A percentile compares a stretch with the other conserved stretches of the same genome.
These are phyloP conservation scores for Cunninghamia lanceolata DNA, from an alignment of 75 land plant species.

Conservation along the genomic window DNA sequence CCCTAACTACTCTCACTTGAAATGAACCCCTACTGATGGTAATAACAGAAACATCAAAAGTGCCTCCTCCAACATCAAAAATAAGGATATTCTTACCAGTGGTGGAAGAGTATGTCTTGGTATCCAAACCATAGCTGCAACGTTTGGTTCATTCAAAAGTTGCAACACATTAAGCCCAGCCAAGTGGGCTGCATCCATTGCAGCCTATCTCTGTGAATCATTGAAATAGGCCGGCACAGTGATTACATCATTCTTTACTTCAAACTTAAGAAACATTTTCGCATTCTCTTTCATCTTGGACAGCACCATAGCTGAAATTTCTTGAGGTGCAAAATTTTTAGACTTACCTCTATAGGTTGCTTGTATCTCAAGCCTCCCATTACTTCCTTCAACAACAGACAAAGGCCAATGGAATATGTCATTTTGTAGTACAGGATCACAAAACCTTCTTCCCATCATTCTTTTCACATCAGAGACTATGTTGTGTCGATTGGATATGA, in stretches of 20 bases:
- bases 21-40: constrained; percentile 14
- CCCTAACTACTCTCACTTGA: constrained; percentile 22
- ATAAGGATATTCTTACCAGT: constrained; percentile 31
- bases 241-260: constrained; percentile 37
- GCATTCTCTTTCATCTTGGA: constrained; percentile 40
- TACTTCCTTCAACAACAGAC: not conserved
- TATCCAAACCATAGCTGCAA: constrained; percentile 41
- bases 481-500: constrained; percentile 10
- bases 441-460: constrained; percentile 14
- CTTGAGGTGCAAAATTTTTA: constrained; percentile 27
- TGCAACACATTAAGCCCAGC: constrained; percentile 37
- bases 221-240: constrained; percentile 40
- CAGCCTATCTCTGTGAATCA: constrained; percentile 38
- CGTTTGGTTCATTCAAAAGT: constrained; percentile 42
- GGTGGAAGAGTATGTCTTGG: not conserved
- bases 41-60: constrained; percentile 26
- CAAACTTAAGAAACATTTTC: constrained; percentile 19
- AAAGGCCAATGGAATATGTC: not conserved
- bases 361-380: not conserved
- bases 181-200: constrained; percentile 34
- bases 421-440: not conserved
- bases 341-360: not conserved
- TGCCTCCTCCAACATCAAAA: constrained; percentile 35
- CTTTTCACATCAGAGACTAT: constrained; percentile 15
- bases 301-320: constrained; percentile 31